A percentile compares a stretch with the other conserved stretches of the same genome.
These are phyloP conservation scores for Syzygium aromaticum DNA, from an alignment of 345 rosid species.

Conservation along the genomic window DNA sequence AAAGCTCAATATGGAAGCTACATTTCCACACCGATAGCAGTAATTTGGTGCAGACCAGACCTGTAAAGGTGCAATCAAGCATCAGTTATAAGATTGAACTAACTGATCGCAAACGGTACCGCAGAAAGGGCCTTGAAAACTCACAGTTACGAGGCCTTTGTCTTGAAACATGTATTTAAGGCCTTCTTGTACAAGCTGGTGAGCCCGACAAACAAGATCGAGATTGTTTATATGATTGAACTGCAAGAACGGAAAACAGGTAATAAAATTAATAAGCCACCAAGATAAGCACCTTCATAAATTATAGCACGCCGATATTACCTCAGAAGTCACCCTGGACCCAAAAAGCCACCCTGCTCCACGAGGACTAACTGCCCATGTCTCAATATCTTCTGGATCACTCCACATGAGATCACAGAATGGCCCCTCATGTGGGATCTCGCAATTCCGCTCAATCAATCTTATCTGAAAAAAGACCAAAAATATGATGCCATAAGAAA, in stretches of 20 bases:
- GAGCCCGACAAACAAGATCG: constrained; percentile 95
- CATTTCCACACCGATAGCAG: constrained; percentile 99
- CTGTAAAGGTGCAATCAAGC: constrained; percentile 29
- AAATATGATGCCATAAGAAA: background rate
- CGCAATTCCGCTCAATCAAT: constrained; percentile 86
- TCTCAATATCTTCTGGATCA: constrained; percentile 99
- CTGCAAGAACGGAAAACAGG: constrained; percentile 28
- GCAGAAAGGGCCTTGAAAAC: background rate
- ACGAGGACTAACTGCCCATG: constrained; percentile 99
- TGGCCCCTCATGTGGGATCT: constrained; percentile 99
- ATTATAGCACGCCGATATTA: constrained; percentile 6
- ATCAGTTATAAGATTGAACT: constrained; percentile 2
- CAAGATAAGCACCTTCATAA: constrained; percentile 1
- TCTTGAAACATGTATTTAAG: constrained; percentile 99
- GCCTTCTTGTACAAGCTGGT: constrained; percentile 99
- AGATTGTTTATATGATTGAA: constrained; percentile 93
- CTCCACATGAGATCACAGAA: constrained; percentile 99
- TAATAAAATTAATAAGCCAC: background rate
- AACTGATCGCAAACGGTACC: background rate
- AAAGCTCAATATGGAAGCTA: constrained; percentile 97
- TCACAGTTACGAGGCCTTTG: constrained; percentile 98
- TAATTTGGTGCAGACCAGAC: constrained; percentile 99
- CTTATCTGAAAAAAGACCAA: constrained; percentile 54
- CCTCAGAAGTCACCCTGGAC: constrained; percentile 98
- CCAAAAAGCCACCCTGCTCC: constrained; percentile 99